Conservation (phyloP, 495 filamentous ascomycete species). For the Penicillium pulvis region DNA sequence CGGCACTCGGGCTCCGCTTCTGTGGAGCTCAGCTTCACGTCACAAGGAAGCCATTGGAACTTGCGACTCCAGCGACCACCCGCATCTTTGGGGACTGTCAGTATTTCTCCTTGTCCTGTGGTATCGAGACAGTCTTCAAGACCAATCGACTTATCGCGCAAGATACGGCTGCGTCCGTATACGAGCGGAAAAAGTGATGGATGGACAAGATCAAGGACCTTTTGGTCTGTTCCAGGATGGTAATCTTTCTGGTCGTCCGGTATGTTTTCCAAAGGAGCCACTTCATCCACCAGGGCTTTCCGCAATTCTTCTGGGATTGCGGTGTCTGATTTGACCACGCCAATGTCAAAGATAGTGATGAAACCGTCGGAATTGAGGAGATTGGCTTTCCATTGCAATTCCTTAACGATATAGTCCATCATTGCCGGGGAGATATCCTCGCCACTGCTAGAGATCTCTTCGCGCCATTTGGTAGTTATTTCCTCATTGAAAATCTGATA, state of each 20-base stretch:
- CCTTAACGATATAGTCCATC: conserved; percentile 53
- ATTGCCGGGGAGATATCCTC: conserved; percentile 45
- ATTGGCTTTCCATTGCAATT: conserved; percentile 50
- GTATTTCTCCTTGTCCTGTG: conserved; percentile 43
- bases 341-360: conserved; percentile 30
- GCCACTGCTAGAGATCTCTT: conserved; percentile 30
- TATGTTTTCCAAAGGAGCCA: conserved; percentile 43
- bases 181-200: conserved; percentile 62
- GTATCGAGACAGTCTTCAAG: conserved; percentile 41
- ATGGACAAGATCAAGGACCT: conserved; percentile 63
- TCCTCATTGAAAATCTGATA: conserved; percentile 45
- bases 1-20: conserved; percentile 13
- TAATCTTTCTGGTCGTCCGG: conserved; percentile 56
- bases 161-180: conserved; percentile 53
- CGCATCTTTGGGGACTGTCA: neutral
- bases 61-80: conserved; percentile 12
- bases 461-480: conserved; percentile 41
- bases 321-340: conserved; percentile 42
- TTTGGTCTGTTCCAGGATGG: conserved; percentile 54
- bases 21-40: conserved; percentile 47
- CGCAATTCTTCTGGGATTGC: conserved; percentile 30
- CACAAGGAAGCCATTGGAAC: conserved; percentile 64
- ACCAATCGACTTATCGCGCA: conserved; percentile 37
- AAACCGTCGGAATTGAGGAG: conserved; percentile 29
- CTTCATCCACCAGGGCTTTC: conserved; percentile 23